Base-by-base conservation (phyloP, 139 green algal species). In the Chlamydomonas applanata region DNA sequence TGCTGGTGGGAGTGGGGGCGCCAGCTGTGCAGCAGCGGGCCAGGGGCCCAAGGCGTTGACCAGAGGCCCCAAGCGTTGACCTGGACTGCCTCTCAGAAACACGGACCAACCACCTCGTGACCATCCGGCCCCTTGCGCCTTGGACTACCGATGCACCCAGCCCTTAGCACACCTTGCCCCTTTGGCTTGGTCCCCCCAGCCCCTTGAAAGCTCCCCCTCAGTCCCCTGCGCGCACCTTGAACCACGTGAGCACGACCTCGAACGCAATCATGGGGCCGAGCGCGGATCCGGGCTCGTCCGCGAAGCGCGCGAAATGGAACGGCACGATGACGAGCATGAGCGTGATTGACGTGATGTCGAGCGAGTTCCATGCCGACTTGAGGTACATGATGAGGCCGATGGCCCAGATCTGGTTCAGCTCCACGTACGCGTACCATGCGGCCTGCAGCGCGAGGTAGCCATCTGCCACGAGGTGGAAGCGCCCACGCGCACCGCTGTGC, bases 321-420 rank as follows among this genome's bases (percentile, higher is more conserved):
- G 67, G 64, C 34, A 68, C 20, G 59, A 80, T 80, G 40, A 74
- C 24, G 17, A 86, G 67, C 68, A 81, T 76, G n/a, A 86, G 72
- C 16, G 20, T n/a, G 61, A 81, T 76, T 40, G 72, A 73, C 17
- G 52, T 17, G 40, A 69, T 33, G 69, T 82, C 81, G 19, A 86
- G 63, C 0, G 45, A 22, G 73, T 86, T 86, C 75, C 76, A 82
- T 35, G 66, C 75, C 14, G 40, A 69, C 30, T 57, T 63, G 62
- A 83, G 53, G 68, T 83, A 86, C 29, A 75, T 56, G 29, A 27
- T 27, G 33, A 82, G 16, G 14, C 76, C 73, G 32, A 81, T 80
- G 40, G 73, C 81, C n/a, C 66, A 72, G 35, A 86, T 67, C 63
- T 86, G 81, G 19, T n/a, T 40, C 40, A 79, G 71, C 81, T 86